Conservation (phyloP, 192 early-diverging fungal genomes). For the Coemansia pectinata region DNA sequence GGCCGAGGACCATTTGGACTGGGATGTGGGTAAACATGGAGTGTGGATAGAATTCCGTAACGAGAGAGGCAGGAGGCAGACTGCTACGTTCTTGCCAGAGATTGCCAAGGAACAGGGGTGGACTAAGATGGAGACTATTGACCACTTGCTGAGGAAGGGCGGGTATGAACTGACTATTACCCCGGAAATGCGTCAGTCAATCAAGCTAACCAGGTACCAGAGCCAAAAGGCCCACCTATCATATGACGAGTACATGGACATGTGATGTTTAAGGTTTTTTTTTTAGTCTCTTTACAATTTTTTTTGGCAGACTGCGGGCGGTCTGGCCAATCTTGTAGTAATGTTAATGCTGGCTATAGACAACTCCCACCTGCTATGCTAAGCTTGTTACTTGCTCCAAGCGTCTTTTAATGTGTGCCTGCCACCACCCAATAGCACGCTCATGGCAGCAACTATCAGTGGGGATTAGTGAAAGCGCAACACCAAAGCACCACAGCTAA, state of each 20-base stretch:
- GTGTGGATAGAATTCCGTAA: constrained; percentile 89
- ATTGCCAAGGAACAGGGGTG: constrained; percentile 87
- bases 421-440: too few species aligned
- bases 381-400: too few species aligned
- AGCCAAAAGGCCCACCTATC: constrained; percentile 67
- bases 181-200: constrained; percentile 54
- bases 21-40: constrained; percentile 90
- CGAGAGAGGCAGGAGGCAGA: constrained; percentile 38
- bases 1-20: constrained; percentile 73
- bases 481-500: too few species aligned
- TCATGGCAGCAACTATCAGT: too few species aligned
- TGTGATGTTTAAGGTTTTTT: constrained; percentile 40
- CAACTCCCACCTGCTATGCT: too few species aligned
- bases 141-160: constrained; percentile 85
- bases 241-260: constrained; percentile 65
- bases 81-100: constrained; percentile 92
- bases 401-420: too few species aligned
- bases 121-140: constrained; percentile 82
- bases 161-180: constrained; percentile 70
- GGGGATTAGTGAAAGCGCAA: too few species aligned
- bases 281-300: neutral
- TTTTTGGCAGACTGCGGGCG: neutral
- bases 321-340: neutral
- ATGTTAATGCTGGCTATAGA: too few species aligned
- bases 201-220: constrained; percentile 84